Base-by-base conservation (phyloP, 768 basidiomycete species). In the Hysterangium stoloniferum region DNA sequence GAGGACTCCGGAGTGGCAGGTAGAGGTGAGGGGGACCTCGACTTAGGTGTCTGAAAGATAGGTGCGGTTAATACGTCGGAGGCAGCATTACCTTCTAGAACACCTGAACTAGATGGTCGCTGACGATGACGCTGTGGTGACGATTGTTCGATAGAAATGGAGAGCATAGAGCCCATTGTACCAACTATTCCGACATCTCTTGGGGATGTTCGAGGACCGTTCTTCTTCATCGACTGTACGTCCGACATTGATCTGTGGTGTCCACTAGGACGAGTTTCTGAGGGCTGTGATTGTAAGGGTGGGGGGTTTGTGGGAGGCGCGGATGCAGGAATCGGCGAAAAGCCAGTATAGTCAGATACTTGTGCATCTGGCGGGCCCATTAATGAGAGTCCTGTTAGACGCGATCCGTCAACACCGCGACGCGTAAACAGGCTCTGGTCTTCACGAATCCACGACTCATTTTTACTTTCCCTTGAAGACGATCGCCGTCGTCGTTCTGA, bases 281-380 rank as follows among this genome's bases (percentile, higher is more conserved):
- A 13, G n/a, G 44, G 47, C 13, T 31, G 31, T 22, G 13, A 25
- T 20, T 20, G 24, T 2, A 25, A 7, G n/a, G 57, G 45, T 17
- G 52, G 57, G 6, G 45, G 53, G n/a, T 46, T 52, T 31, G 58
- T 48, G 34, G 68, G 57, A 54, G 80, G 78, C 11, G 75, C 72
- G 25, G 74, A 68, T 19, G 71, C 62, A 12, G 78, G 78, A 33
- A 45, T 32, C 15, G 29, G 29, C 15, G 44, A 45, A 11, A 45
- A 17, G 28, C 17, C 29, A 33, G 44, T 32, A 19, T 24, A 45
- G 31, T 31, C 27, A 7, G 29, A 31, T 31, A 17, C n/a, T 74
- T 72, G 7, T 56, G 79, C 80, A 63, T 85, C 86, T 33, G 84
- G 82, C 44, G 84, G 85, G 47, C 82, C 81, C 53, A 86, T 79